phyloP scores from a whole-genome alignment of 306 rosid species.

The Hylodesmum podocarpum region DNA sequence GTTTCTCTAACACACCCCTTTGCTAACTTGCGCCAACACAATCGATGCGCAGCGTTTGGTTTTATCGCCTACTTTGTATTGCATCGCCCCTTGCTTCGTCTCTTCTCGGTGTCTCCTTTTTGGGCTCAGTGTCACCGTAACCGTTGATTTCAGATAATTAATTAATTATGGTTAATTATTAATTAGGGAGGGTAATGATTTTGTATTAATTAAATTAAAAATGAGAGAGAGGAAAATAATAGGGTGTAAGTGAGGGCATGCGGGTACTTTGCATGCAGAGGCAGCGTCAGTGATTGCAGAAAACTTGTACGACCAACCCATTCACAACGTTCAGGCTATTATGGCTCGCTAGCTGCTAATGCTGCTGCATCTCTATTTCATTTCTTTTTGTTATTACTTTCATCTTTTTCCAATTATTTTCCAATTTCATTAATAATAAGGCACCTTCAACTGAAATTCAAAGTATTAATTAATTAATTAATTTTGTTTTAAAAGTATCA shows the following conservation, averaged over 20 bases:
- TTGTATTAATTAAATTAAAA: neutral
- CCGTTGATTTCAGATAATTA: slow-evolving; percentile 14
- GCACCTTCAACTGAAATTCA: no score
- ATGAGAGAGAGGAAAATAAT: neutral
- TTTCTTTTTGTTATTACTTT: neutral
- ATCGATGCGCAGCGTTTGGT: slow-evolving; percentile 32
- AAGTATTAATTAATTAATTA: no score
- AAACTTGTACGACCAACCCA: neutral
- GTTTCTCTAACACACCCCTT: neutral
- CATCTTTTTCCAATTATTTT: no score
- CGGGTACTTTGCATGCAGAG: slow-evolving; percentile 29
- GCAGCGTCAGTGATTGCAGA: slow-evolving; percentile 36
- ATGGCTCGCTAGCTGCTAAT: neutral
- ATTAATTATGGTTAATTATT: no score
- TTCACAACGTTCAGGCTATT: slow-evolving; percentile 7
- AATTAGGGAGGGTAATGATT: neutral
- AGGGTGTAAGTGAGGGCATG: neutral
- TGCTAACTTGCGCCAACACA: slow-evolving; percentile 41
- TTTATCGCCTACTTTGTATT: slow-evolving; percentile 24
- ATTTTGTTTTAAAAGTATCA: no score
- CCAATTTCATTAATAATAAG: no score
- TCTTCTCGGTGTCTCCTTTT: no score
- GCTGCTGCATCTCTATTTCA: neutral
- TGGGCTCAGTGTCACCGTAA: neutral
- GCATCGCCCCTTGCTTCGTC: neutral